A percentile compares a stretch with the other conserved stretches of the same genome.
phyloP scores from a whole-genome alignment of 768 basidiomycete species.

The Cystobasidiopsis lactophilus region DNA sequence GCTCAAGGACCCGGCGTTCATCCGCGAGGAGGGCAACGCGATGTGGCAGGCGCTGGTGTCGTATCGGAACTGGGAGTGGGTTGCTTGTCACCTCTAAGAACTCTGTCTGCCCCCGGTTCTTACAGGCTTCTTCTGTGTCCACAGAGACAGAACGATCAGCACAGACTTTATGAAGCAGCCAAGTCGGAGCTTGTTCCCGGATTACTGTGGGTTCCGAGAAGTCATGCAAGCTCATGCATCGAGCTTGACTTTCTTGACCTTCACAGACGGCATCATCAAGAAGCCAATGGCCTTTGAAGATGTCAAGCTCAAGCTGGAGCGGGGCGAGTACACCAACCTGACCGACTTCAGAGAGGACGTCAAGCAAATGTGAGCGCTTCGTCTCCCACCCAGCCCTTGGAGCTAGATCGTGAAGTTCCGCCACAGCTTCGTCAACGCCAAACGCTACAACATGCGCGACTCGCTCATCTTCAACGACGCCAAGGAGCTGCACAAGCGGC shows the following conservation, averaged over 20 bases:
- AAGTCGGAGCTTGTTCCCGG: slow-evolving; percentile 4
- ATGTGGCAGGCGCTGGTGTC: slow-evolving; percentile 9
- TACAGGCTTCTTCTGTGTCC: not conserved
- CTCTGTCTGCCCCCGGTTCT: not conserved
- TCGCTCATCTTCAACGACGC: slow-evolving; percentile 16
- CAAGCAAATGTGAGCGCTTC: not conserved
- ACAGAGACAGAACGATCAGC: slow-evolving; percentile 1
- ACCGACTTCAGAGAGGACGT: slow-evolving; percentile 11
- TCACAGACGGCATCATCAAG: slow-evolving; percentile 13
- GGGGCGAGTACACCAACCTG: slow-evolving; percentile 7
- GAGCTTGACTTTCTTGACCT: not conserved
- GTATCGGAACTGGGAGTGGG: not conserved
- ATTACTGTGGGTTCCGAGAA: slow-evolving; percentile 12
- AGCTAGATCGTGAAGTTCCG: not conserved
- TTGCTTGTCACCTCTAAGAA: not conserved
- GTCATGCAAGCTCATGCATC: not conserved
- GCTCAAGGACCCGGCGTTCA: not conserved
- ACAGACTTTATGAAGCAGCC: slow-evolving; percentile 13
- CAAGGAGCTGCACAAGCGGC: slow-evolving; percentile 14
- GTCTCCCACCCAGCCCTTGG: not conserved
- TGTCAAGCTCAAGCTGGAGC: slow-evolving; percentile 14
- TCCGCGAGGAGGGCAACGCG: not conserved
- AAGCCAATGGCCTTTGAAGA: slow-evolving; percentile 16
- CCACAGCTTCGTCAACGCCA: slow-evolving; percentile 18
- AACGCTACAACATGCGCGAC: slow-evolving; percentile 16